These are phyloP conservation scores for Schwanniomyces polymorphus DNA, from an alignment of 805 yeast genomes.

Conservation along the genomic window DNA sequence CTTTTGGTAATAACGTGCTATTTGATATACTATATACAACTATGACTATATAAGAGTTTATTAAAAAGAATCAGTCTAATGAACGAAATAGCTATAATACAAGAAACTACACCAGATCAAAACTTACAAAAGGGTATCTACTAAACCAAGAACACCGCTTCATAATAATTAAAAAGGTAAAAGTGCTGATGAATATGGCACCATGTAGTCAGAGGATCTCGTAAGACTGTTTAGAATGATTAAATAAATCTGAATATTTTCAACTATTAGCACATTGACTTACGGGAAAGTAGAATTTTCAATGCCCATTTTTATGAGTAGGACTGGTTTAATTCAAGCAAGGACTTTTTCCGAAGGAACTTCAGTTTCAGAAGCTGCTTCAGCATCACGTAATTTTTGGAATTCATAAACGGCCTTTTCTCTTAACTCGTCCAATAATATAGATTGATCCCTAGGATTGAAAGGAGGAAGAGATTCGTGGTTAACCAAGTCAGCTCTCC, in stretches of 20 bases:
- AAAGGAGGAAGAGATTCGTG: slow-evolving; percentile 62
- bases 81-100: not conserved
- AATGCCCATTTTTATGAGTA: not conserved
- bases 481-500: slow-evolving; percentile 60
- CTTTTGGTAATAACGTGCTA: not conserved
- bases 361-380: not conserved
- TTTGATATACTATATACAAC: slow-evolving; percentile 1
- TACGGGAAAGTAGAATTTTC: not conserved
- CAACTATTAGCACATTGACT: not conserved
- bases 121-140: no score
- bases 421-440: slow-evolving; percentile 61
- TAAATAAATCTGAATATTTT: not conserved
- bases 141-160: no score
- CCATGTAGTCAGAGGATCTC: not conserved
- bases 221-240: not conserved
- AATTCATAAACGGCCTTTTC: slow-evolving; percentile 37
- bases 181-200: not conserved
- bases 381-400: slow-evolving; percentile 18
- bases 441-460: slow-evolving; percentile 66
- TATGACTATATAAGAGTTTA: not conserved
- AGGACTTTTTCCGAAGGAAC: not conserved
- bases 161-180: not conserved
- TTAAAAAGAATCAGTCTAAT: not conserved
- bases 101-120: not conserved
- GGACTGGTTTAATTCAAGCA: not conserved